Evolutionary conservation across 306 rosid species (phyloP).

Genomic region (Ziziphus jujuba): DNA sequence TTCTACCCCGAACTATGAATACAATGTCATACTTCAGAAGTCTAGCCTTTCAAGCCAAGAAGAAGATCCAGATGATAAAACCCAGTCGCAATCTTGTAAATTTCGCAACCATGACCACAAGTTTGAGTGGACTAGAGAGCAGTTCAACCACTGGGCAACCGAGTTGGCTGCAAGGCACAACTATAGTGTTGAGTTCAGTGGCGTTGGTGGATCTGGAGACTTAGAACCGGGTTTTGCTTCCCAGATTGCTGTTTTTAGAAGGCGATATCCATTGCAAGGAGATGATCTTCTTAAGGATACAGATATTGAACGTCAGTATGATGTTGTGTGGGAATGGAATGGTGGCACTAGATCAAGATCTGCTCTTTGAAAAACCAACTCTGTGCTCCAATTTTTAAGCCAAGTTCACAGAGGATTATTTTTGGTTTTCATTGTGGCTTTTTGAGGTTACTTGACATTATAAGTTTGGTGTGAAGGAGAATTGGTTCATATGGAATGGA

Average conservation of each 20-base stretch:
- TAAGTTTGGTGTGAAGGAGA: no score
- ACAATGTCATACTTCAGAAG: slow-evolving; percentile 79
- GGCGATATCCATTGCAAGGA: slow-evolving; percentile 28
- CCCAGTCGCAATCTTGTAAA: slow-evolving; percentile 55
- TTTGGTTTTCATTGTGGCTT: no score
- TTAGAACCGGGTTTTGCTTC: slow-evolving; percentile 95
- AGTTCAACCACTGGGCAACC: slow-evolving; percentile 80
- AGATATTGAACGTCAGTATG: slow-evolving; percentile 33
- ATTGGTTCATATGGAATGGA: no score
- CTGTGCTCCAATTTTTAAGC: no score
- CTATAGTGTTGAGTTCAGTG: slow-evolving; percentile 76
- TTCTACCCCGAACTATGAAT: slow-evolving; percentile 93
- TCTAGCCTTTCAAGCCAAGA: slow-evolving; percentile 52
- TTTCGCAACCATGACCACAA: slow-evolving; percentile 96
- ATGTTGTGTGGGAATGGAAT: slow-evolving; percentile 71
- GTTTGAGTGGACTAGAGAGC: slow-evolving; percentile 95
- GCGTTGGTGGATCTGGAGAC: slow-evolving; percentile 85
- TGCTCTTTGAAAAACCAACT: background rate
- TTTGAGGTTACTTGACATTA: no score
- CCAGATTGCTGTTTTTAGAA: slow-evolving; percentile 88
- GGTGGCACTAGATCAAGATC: slow-evolving; percentile 17
- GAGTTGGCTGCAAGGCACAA: slow-evolving; percentile 65
- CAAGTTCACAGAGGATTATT: no score
- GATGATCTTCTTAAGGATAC: slow-evolving; percentile 17
- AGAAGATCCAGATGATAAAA: slow-evolving; percentile 69